These are phyloP conservation scores for Fusarium caatingaense DNA, from an alignment of 2,329 filamentous ascomycete species.

Conservation along the genomic window DNA sequence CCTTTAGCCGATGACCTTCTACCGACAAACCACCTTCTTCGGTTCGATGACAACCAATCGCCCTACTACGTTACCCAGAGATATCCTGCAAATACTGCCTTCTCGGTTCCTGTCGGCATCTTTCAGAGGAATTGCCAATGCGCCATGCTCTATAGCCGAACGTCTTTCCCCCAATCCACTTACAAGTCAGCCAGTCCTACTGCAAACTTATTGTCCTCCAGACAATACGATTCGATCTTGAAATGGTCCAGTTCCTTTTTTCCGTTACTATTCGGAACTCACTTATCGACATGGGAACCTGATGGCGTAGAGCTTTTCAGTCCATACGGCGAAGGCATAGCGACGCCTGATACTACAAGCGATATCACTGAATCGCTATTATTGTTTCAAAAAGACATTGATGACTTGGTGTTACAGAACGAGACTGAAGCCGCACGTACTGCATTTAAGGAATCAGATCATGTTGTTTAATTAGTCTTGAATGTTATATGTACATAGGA, in stretches of 20 bases:
- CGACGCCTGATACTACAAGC: background rate
- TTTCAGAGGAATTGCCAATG: slow-evolving; percentile 52
- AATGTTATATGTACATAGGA: background rate
- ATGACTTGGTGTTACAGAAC: background rate
- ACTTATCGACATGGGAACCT: background rate
- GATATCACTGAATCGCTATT: background rate
- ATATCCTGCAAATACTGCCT: slow-evolving; percentile 42
- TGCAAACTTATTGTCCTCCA: background rate
- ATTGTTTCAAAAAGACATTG: background rate
- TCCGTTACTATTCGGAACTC: background rate
- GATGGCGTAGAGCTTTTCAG: background rate
- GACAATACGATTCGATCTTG: background rate
- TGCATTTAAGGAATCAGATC: background rate
- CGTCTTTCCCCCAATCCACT: slow-evolving; percentile 23
- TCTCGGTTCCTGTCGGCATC: slow-evolving; percentile 48
- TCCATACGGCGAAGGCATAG: background rate
- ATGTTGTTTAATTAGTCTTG: background rate
- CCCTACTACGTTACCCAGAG: slow-evolving; percentile 34
- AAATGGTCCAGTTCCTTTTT: background rate
- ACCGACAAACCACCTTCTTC: slow-evolving; percentile 49
- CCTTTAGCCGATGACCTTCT: slow-evolving; percentile 49
- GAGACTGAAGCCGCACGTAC: background rate
- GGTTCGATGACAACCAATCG: slow-evolving; percentile 40
- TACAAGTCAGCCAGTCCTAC: background rate
- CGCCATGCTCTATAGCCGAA: slow-evolving; percentile 49